These are phyloP conservation scores for Neurospora sp. DNA, from an alignment of 2,329 filamentous ascomycete species.

Conservation along the genomic window DNA sequence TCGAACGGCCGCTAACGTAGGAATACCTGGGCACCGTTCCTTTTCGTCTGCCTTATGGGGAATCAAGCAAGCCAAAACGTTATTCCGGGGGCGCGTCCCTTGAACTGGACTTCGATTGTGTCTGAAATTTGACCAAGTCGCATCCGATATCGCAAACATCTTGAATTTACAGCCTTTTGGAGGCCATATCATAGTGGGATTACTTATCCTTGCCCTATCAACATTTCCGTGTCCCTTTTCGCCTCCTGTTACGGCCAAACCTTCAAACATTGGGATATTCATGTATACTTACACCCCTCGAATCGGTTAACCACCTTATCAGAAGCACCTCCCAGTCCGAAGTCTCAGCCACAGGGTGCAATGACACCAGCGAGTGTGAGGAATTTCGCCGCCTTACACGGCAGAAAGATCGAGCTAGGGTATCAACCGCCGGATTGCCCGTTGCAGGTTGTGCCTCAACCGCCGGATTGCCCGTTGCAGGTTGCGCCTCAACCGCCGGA, in stretches of 20 bases:
- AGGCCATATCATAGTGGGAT: not conserved
- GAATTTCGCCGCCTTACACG: not conserved
- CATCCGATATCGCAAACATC: not conserved
- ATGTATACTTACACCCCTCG: not conserved
- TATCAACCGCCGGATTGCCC: not conserved
- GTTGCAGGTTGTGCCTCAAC: not conserved
- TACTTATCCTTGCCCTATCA: not conserved
- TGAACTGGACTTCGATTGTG: not conserved
- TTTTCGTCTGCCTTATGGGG: not conserved
- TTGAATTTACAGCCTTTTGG: not conserved
- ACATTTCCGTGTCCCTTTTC: not conserved
- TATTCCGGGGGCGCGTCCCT: not conserved
- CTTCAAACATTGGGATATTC: not conserved
- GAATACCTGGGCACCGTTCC: not conserved
- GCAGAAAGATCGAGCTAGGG: not conserved
- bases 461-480: not conserved
- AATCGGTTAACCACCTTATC: not conserved
- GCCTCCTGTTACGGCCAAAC: not conserved
- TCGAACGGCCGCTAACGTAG: not conserved
- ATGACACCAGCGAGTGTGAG: not conserved
- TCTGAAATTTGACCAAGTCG: not conserved
- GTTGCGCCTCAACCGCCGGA: not conserved
- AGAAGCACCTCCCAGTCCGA: not conserved
- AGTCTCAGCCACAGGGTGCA: not conserved
- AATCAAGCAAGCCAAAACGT: not conserved